These are phyloP conservation scores for Peronospora belbahrii DNA, from an alignment of 352 stramenopile species.

Conservation along the genomic window DNA sequence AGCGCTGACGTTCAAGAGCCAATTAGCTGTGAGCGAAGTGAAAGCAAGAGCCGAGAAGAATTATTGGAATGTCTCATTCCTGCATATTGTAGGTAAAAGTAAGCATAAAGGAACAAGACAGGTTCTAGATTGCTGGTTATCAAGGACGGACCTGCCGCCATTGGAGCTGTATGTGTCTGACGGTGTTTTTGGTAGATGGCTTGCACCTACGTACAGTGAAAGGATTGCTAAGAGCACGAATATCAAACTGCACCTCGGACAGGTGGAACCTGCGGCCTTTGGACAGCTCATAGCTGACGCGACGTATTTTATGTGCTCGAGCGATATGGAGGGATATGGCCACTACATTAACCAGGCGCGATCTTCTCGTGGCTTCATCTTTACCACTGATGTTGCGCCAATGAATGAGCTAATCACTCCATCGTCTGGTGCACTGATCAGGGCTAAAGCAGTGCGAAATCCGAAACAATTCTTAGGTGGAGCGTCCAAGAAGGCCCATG, in stretches of 20 bases:
- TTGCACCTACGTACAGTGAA: conserved; percentile 28
- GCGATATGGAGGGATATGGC: conserved; percentile 49
- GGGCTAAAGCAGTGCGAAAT: conserved; percentile 11
- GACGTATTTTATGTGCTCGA: conserved; percentile 57
- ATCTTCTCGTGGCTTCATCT: conserved; percentile 32
- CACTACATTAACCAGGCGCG: conserved; percentile 74
- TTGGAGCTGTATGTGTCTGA: conserved; percentile 49
- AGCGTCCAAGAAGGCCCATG: conserved; percentile 22
- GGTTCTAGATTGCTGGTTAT: conserved; percentile 54
- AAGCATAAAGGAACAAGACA: conserved; percentile 44
- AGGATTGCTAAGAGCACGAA: neutral
- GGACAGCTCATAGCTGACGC: conserved; percentile 43
- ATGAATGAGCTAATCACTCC: conserved; percentile 61
- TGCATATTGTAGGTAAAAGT: conserved; percentile 47
- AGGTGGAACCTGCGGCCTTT: conserved; percentile 39
- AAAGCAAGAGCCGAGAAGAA: conserved; percentile 25
- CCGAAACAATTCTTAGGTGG: conserved; percentile 32
- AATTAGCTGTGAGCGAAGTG: conserved; percentile 10
- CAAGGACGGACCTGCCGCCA: conserved; percentile 35
- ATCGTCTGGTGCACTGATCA: conserved; percentile 34
- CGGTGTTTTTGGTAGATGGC: conserved; percentile 24
- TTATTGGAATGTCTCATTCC: conserved; percentile 35
- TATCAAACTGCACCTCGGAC: conserved; percentile 10
- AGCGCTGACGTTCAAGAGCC: conserved; percentile 18
- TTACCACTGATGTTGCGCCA: conserved; percentile 44